Evolutionary conservation across 768 basidiomycete species (phyloP).

Genomic region (Kwoniella mangroviensis): DNA sequence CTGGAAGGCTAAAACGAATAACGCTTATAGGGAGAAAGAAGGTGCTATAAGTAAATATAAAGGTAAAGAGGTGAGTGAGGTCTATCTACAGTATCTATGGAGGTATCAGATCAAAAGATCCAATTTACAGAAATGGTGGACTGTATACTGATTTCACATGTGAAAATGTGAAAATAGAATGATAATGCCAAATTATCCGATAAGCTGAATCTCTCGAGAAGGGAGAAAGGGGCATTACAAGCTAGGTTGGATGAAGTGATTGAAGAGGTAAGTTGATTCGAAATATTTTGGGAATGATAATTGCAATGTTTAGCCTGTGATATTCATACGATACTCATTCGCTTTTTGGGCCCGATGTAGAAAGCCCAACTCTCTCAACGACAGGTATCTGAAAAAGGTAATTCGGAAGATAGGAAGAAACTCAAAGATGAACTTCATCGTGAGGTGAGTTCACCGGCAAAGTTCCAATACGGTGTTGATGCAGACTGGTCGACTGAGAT

Average conservation of each 20-base stretch:
- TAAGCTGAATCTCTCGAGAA: conserved; percentile 17
- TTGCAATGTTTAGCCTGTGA: no score
- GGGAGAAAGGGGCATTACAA: conserved; percentile 9
- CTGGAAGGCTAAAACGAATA: background rate
- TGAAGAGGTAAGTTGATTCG: conserved; percentile 5
- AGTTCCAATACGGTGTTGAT: background rate
- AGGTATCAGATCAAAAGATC: background rate
- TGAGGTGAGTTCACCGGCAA: conserved; percentile 4
- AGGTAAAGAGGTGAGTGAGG: conserved; percentile 4
- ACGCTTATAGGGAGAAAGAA: conserved; percentile 8
- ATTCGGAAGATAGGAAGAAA: background rate
- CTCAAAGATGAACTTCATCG: conserved; percentile 9
- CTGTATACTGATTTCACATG: background rate
- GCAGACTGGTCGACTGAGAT: no score
- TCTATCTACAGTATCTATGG: background rate
- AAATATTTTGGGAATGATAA: background rate
- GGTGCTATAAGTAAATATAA: background rate
- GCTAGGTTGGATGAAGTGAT: conserved; percentile 5
- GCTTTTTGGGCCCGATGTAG: no score
- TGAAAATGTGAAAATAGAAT: background rate
- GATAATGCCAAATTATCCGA: conserved; percentile 18
- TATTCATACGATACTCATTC: no score
- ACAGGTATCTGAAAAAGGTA: background rate
- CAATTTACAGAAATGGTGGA: background rate
- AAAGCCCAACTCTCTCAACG: background rate